Evolutionary conservation across 805 yeast species (phyloP).

Genomic region (Saturnispora saitoi): DNA sequence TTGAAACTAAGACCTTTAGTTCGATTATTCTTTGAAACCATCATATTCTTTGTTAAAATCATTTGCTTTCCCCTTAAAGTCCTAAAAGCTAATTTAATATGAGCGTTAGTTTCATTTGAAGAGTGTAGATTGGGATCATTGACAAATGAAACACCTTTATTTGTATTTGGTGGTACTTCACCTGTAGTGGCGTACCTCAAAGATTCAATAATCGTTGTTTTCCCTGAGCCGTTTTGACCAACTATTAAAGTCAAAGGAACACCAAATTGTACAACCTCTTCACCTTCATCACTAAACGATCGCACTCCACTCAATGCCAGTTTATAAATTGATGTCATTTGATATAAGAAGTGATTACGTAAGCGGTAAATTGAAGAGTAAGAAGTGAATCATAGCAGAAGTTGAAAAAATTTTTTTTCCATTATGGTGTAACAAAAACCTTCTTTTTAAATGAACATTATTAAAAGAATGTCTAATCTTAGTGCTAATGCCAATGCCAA

Average conservation of each 20-base stretch:
- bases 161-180: constrained; percentile 88
- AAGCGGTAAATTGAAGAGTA: background rate
- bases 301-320: constrained; percentile 81
- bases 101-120: constrained; percentile 75
- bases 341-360: background rate
- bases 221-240: constrained; percentile 95
- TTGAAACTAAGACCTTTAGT: constrained; percentile 58
- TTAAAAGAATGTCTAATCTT: constrained; percentile 5
- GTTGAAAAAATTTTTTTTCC: background rate
- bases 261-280: constrained; percentile 84
- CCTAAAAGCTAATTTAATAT: constrained; percentile 78
- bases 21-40: constrained; percentile 50
- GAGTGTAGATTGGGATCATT: constrained; percentile 83
- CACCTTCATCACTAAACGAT: constrained; percentile 77
- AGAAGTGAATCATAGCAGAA: background rate
- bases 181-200: constrained; percentile 92
- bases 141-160: constrained; percentile 84
- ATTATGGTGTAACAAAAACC: background rate
- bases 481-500: background rate
- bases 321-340: constrained; percentile 41
- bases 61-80: constrained; percentile 65
- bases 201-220: constrained; percentile 93
- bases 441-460: constrained; percentile 3
- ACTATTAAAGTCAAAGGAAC: constrained; percentile 88
- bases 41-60: constrained; percentile 84